phyloP scores from a whole-genome alignment of 495 filamentous ascomycete genomes.

The Neurospora sp. region DNA sequence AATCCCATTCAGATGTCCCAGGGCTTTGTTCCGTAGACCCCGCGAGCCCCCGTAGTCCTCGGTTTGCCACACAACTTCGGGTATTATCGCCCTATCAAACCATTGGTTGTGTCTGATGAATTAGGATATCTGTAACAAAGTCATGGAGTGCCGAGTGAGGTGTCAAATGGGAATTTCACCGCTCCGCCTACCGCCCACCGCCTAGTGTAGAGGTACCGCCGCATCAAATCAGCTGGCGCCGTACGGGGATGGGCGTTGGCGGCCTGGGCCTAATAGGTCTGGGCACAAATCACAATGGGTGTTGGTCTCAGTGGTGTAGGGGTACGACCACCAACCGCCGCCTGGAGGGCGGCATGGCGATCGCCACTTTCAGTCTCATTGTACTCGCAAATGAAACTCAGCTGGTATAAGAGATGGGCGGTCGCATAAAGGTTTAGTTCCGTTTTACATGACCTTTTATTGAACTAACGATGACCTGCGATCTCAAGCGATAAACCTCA shows the following conservation, averaged over 20 bases:
- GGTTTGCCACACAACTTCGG: background rate
- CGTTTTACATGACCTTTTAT: background rate
- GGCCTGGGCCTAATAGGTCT: background rate
- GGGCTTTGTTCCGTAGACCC: background rate
- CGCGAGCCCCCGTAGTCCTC: background rate
- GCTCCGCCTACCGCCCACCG: background rate
- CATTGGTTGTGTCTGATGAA: background rate
- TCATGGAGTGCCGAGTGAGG: background rate
- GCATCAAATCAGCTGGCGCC: background rate
- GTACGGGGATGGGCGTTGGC: background rate
- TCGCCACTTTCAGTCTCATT: background rate
- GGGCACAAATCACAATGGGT: background rate
- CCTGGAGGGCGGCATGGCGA: background rate
- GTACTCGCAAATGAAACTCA: background rate
- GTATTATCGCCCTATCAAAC: background rate
- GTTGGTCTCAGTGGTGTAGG: background rate
- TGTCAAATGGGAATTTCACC: background rate
- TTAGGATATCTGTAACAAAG: background rate
- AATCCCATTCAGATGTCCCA: background rate
- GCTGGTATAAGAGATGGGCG: background rate
- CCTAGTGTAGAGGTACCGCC: background rate
- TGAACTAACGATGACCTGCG: background rate
- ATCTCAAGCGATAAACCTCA: background rate
- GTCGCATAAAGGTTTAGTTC: background rate
- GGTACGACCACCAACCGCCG: background rate